These are phyloP conservation scores for Colletotrichum sp. DNA, from an alignment of 2,329 filamentous ascomycete genomes.

Conservation along the genomic window DNA sequence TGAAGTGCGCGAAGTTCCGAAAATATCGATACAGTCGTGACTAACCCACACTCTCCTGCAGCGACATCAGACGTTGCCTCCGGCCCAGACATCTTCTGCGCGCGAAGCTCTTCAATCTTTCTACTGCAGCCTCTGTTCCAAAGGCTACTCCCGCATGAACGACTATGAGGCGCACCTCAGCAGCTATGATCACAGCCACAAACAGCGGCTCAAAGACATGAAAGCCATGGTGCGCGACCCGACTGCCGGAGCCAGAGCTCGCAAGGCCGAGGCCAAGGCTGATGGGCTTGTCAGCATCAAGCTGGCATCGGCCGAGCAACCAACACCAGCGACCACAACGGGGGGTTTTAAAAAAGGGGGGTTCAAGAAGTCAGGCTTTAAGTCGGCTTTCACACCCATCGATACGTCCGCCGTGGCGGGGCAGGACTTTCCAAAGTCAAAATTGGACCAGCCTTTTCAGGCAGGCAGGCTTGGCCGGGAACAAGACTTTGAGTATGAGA, in stretches of 20 bases:
- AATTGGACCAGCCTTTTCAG: conserved; percentile 1
- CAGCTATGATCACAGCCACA: conserved; percentile 95
- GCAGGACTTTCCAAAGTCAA: conserved; percentile 23
- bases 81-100: conserved; percentile 66
- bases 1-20: neutral
- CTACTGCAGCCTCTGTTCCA: conserved; percentile 87
- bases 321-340: conserved; percentile 28
- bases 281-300: conserved; percentile 74
- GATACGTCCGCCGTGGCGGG: conserved; percentile 34
- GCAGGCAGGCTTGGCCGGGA: conserved; percentile 25
- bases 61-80: conserved; percentile 63
- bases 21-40: neutral
- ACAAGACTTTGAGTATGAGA: conserved; percentile 46
- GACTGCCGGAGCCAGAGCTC: conserved; percentile 65
- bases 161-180: conserved; percentile 95
- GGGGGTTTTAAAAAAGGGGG: conserved; percentile 69
- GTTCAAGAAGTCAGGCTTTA: conserved; percentile 86
- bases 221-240: conserved; percentile 81
- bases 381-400: conserved; percentile 72
- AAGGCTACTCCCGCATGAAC: conserved; percentile 93
- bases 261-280: conserved; percentile 74
- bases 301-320: conserved; percentile 45
- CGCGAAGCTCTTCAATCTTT: conserved; percentile 81
- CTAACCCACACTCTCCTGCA: conserved; percentile 28
- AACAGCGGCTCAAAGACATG: conserved; percentile 88